Evolutionary conservation across 192 early-diverging fungal genomes (phyloP).

Genomic region (Rhizoclosmatium globosum): DNA sequence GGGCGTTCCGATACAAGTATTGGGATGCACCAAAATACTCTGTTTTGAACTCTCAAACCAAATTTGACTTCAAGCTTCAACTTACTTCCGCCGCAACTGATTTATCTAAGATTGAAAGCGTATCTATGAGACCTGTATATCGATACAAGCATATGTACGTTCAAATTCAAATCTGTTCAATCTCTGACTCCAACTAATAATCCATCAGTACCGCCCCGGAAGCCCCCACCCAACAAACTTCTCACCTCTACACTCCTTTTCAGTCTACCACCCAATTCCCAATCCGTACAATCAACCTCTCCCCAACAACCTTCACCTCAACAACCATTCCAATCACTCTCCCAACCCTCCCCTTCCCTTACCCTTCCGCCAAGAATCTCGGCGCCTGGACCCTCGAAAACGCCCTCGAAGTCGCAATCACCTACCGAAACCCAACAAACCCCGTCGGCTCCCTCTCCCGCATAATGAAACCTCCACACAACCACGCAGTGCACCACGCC

Average conservation of each 20-base stretch:
- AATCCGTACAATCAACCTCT: not conserved
- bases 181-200: not conserved
- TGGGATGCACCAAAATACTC: conserved; percentile 32
- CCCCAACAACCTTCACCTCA: not conserved
- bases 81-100: not conserved
- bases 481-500: conserved; percentile 19
- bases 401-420: conserved; percentile 6
- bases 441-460: conserved; percentile 13
- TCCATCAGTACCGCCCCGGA: conserved; percentile 4
- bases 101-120: conserved; percentile 4
- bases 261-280: not conserved
- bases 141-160: conserved; percentile 18
- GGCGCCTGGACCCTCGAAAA: conserved; percentile 32
- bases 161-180: not conserved
- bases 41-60: not conserved
- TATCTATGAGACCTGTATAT: conserved; percentile 17
- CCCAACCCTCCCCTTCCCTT: not conserved
- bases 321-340: not conserved
- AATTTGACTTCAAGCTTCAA: conserved; percentile 28
- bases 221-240: not conserved
- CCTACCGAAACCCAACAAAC: not conserved
- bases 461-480: conserved; percentile 16
- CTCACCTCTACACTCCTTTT: conserved; percentile 30
- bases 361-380: conserved; percentile 23
- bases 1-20: conserved; percentile 25